Base-by-base conservation (phyloP, 306 rosid species). In the Pueraria montana region DNA sequence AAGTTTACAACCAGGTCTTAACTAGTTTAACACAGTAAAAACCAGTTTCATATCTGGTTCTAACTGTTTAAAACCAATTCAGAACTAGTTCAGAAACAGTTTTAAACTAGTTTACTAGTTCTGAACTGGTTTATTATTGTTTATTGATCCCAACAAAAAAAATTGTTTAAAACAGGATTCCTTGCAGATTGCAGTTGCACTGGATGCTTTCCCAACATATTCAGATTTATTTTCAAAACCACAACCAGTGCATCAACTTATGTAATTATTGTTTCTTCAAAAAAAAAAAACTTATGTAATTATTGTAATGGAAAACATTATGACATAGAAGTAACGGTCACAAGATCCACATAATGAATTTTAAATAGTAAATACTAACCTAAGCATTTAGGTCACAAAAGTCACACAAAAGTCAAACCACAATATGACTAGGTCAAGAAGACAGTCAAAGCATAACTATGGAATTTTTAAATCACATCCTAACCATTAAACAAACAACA, bases 391-490 rank as follows among this genome's bases (percentile, higher is more conserved):
- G 13, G 4, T 45, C 49, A 45, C 49, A 11, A 45, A 1, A 45
- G 14, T 45, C 16, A 45, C 49, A 1, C 3, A 10, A 45, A 11
- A 9, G 13, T 45, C 14, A 40, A 40, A 40, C 45, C 45, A 40
- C 45, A 40, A 36, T 10, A 45, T 1, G 16, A 2, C 14, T 45
- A 45, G 49, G 49, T 40, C 56, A 65, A 2, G 24, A 78, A 20
- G 30, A 24, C 3, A 74, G 21, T 18, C 42, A 24, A 52, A 26
- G 46, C 50, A 52, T 18, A 24, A 52, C 27, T 53, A 53, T 23
- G 8, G 46, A 64, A 55, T 50, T 50, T 50, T 73, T 52, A 49
- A 74, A 74, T n/a, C 9, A 49, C 11, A 55, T 34, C 26, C 59
- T 38, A 38, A 38, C 18, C 24, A 34, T 20, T 74, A 74, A 61